phyloP scores from a whole-genome alignment of 2,329 filamentous ascomycete species.

The Colletotrichum sansevieriae region DNA sequence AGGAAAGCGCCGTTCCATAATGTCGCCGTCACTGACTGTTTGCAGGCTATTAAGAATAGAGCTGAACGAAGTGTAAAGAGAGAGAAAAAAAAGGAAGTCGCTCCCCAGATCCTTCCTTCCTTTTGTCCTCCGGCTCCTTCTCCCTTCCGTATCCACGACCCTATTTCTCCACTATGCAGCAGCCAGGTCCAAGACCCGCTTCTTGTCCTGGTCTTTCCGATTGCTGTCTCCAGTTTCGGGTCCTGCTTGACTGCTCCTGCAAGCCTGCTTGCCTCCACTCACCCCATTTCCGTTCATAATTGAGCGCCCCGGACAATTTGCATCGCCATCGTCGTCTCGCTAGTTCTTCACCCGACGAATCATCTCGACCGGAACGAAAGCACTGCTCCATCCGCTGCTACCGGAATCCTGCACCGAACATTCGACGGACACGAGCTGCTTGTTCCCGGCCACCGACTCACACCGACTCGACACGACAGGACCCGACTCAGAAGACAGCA shows the following conservation, averaged over 20 bases:
- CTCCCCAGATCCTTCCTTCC: too few relatives aligned
- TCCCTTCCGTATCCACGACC: neutral
- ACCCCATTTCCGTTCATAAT: neutral
- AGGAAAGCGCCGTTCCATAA: neutral
- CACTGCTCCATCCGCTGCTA: constrained; percentile 5
- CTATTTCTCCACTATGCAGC: neutral
- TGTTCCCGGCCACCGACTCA: constrained; percentile 7
- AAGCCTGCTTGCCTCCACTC: neutral
- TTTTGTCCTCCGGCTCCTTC: neutral
- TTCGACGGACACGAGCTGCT: constrained; percentile 10
- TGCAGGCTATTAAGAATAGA: neutral
- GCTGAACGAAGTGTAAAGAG: too few relatives aligned
- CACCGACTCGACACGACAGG: constrained; percentile 1
- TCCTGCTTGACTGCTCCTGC: neutral
- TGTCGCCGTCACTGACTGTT: constrained; percentile 7
- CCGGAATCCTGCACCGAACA: constrained; percentile 13
- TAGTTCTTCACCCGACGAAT: constrained; percentile 31
- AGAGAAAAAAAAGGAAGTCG: neutral
- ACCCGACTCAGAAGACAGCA: neutral
- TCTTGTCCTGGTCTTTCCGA: constrained; percentile 20
- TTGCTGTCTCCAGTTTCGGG: neutral
- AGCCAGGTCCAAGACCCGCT: constrained; percentile 1
- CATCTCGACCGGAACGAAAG: neutral
- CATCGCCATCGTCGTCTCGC: constrained; percentile 19
- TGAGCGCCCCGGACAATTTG: constrained; percentile 12